phyloP scores from a whole-genome alignment of 169 alveolate genomes.

The Cyclospora cayetanensis region DNA sequence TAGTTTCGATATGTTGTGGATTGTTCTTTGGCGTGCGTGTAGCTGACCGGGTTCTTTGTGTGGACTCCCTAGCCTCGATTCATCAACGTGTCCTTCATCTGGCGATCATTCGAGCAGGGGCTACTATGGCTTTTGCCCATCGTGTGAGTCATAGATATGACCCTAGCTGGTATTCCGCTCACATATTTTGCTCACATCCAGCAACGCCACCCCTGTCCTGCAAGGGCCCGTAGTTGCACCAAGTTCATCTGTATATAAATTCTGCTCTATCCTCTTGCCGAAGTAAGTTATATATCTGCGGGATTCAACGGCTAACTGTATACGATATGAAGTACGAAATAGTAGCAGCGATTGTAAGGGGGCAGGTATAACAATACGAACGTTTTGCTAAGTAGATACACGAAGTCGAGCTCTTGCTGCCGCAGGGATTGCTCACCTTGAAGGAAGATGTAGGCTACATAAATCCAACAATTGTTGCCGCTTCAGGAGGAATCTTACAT shows the following conservation, averaged over 20 bases:
- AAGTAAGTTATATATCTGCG: too few species aligned
- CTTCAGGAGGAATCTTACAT: slow-evolving; percentile 40
- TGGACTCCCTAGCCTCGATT: slow-evolving; percentile 54
- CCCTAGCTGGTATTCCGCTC: not conserved
- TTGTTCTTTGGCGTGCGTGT: not conserved
- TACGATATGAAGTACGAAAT: too few species aligned
- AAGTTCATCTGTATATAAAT: too few species aligned
- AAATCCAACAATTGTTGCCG: slow-evolving; percentile 25
- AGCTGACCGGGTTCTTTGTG: slow-evolving; percentile 42
- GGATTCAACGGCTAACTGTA: too few species aligned
- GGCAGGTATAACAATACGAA: too few species aligned
- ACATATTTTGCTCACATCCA: too few species aligned
- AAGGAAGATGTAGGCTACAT: not conserved
- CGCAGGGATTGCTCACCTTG: slow-evolving; percentile 51
- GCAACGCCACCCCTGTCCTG: too few species aligned
- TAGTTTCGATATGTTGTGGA: not conserved
- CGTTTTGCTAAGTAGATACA: too few species aligned
- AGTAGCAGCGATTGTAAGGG: too few species aligned
- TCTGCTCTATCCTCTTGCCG: too few species aligned
- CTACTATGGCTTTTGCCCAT: slow-evolving; percentile 51
- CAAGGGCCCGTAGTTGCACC: too few species aligned
- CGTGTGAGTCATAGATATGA: not conserved
- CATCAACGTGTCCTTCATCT: slow-evolving; percentile 54
- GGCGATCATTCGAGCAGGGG: slow-evolving; percentile 36
- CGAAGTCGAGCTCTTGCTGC: too few species aligned